Evolutionary conservation across 2,329 filamentous ascomycete genomes (phyloP).

Genomic region (Aspergillus chevalieri): DNA sequence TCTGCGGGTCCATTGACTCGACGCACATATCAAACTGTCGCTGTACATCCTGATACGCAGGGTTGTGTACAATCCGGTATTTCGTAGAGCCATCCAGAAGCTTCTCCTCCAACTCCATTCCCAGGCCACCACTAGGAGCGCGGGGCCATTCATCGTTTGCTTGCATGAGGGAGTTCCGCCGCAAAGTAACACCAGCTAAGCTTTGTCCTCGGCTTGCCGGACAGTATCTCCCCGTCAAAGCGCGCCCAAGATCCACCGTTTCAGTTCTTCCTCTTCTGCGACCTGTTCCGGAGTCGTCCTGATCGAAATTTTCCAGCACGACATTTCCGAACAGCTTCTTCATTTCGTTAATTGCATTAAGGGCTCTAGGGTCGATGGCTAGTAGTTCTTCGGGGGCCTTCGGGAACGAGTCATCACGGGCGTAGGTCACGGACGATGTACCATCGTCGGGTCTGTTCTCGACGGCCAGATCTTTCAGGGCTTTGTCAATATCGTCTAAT

Average conservation of each 20-base stretch:
- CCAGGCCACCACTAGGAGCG: conserved; percentile 70
- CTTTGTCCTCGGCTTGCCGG: conserved; percentile 55
- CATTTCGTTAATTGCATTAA: conserved; percentile 92
- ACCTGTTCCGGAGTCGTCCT: conserved; percentile 37
- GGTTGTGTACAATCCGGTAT: conserved; percentile 73
- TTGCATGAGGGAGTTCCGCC: conserved; percentile 77
- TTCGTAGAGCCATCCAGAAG: conserved; percentile 55
- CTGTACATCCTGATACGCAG: conserved; percentile 68
- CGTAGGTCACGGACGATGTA: conserved; percentile 28
- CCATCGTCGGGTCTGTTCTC: conserved; percentile 19
- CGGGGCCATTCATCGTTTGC: conserved; percentile 83
- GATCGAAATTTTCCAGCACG: conserved; percentile 54
- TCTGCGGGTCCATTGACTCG: conserved; percentile 76
- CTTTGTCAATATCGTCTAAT: conserved; percentile 62
- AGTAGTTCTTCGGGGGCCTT: conserved; percentile 49
- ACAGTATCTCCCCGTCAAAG: conserved; percentile 49
- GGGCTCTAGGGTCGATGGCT: conserved; percentile 61
- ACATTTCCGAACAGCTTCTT: conserved; percentile 63
- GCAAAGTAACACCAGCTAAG: conserved; percentile 64
- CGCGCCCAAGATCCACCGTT: conserved; percentile 47
- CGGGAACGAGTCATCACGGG: conserved; percentile 26
- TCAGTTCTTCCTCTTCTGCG: conserved; percentile 50
- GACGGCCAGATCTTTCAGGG: conserved; percentile 54
- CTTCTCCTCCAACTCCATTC: conserved; percentile 65
- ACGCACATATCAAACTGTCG: conserved; percentile 70